phyloP scores from a whole-genome alignment of 2,329 filamentous ascomycete genomes.

The Stachybotrys elegans region DNA sequence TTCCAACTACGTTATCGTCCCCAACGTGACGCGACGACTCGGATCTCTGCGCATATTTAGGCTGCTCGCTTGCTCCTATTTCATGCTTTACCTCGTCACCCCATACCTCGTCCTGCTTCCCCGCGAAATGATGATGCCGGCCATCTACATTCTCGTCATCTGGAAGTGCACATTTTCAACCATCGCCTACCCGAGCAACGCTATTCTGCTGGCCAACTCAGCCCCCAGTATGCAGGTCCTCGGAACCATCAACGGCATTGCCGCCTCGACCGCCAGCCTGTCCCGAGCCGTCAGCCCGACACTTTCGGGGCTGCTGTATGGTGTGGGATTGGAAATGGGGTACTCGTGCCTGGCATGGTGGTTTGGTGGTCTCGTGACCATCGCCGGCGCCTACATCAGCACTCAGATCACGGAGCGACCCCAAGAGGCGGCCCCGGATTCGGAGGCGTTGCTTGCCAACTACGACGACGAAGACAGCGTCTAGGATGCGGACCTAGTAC shows the following conservation, averaged over 20 bases:
- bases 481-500: no score
- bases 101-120: slow-evolving; percentile 88
- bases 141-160: slow-evolving; percentile 72
- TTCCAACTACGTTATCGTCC: slow-evolving; percentile 79
- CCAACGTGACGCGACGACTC: slow-evolving; percentile 67
- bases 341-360: slow-evolving; percentile 93
- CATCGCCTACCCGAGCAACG: slow-evolving; percentile 84
- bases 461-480: slow-evolving; percentile 26
- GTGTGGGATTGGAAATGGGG: slow-evolving; percentile 70
- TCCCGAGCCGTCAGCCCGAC: slow-evolving; percentile 86
- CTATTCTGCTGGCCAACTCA: slow-evolving; percentile 84
- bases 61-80: slow-evolving; percentile 76
- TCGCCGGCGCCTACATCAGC: slow-evolving; percentile 69
- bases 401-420: slow-evolving; percentile 65
- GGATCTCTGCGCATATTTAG: slow-evolving; percentile 80
- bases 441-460: slow-evolving; percentile 29
- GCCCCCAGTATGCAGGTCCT: slow-evolving; percentile 79
- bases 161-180: slow-evolving; percentile 93
- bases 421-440: slow-evolving; percentile 34
- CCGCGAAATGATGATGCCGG: slow-evolving; percentile 61
- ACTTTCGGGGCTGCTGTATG: slow-evolving; percentile 79
- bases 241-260: slow-evolving; percentile 88
- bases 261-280: slow-evolving; percentile 84
- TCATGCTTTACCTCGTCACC: slow-evolving; percentile 78
- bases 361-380: slow-evolving; percentile 73